These are phyloP conservation scores for Cyclotella baltica DNA, from an alignment of 108 stramenopile genomes.

Conservation along the genomic window DNA sequence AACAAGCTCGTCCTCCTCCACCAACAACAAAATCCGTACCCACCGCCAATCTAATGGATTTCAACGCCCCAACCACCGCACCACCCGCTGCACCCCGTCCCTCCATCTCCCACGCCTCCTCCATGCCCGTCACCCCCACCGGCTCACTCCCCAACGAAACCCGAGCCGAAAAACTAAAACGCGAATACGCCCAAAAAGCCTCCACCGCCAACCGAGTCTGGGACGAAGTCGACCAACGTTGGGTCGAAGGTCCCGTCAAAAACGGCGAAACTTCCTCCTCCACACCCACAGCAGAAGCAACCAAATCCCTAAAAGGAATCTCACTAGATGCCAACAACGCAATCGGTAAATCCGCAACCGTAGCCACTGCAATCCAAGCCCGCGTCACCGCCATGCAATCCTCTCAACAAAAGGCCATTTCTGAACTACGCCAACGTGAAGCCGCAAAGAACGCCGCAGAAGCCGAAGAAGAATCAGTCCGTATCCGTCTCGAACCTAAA, in stretches of 20 bases:
- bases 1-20: slow-evolving; percentile 13
- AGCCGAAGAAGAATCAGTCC: slow-evolving; percentile 77
- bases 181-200: slow-evolving; percentile 71
- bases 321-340: slow-evolving; percentile 74
- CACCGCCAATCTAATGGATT: slow-evolving; percentile 76
- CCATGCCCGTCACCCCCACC: slow-evolving; percentile 61
- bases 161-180: slow-evolving; percentile 79
- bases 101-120: slow-evolving; percentile 57
- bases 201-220: slow-evolving; percentile 77
- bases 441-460: slow-evolving; percentile 65
- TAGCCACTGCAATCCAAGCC: slow-evolving; percentile 69
- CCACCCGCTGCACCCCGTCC: slow-evolving; percentile 40
- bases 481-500: slow-evolving; percentile 82
- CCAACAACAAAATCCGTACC: slow-evolving; percentile 26
- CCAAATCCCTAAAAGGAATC: slow-evolving; percentile 65
- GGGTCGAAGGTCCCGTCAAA: slow-evolving; percentile 60
- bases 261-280: slow-evolving; percentile 38
- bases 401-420: slow-evolving; percentile 73
- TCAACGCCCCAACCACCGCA: slow-evolving; percentile 52
- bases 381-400: slow-evolving; percentile 83
- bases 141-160: slow-evolving; percentile 69
- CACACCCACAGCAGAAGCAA: neutral
- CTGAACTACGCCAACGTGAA: slow-evolving; percentile 77
- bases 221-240: slow-evolving; percentile 91
- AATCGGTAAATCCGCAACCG: slow-evolving; percentile 72